Base-by-base conservation (phyloP, 73 alveolate species). In the Paramecium pentaurelia region DNA sequence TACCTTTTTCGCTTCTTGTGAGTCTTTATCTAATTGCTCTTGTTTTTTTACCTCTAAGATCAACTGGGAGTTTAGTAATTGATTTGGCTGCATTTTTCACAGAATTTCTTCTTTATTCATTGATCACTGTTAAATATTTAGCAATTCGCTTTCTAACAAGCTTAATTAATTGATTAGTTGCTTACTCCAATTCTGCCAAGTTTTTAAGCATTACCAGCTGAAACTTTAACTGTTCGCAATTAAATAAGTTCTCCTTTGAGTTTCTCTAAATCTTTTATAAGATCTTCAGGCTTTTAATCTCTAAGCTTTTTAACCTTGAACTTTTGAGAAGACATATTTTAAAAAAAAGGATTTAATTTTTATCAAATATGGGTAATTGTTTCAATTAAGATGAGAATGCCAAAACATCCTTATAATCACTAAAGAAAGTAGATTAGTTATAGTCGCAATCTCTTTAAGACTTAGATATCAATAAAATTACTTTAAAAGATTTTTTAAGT, bases 151-250 rank as follows among this genome's bases (percentile, higher is more conserved):
- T 71, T 71, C 86, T 71, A 22, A 71, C 86, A 36, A 71, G 58
- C 86, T 71, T 32, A 32, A 12, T 12, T 8, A 8, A 22, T 71
- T 12, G 14, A 11, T 71, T 71, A 27, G 8, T 5, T 27, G n/a
- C n/a, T 27, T 71, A 71, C 86, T 36, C 58, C 42, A 36, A 71
- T 71, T 71, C 58, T 71, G 25, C 86, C 58, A 27, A 71, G 42
- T 71, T 71, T 71, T 34, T 71, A 32, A 1, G 86, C 86, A 71
- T 71, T 71, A 71, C 86, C 86, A 71, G 86, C 86, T 32, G 86
- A 71, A 36, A 71, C 58, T 40, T 71, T 71, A 32, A 18, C 34
- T 12, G 86, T 71, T 71, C 86, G 8, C 14, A 71, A 36, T 28
- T 32, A 18, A 36, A 22, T 32, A n/a, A 71, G 42, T 71, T 71